Conservation (phyloP, 1,139 yeast genomes). For the Protomyces macrosporus region DNA sequence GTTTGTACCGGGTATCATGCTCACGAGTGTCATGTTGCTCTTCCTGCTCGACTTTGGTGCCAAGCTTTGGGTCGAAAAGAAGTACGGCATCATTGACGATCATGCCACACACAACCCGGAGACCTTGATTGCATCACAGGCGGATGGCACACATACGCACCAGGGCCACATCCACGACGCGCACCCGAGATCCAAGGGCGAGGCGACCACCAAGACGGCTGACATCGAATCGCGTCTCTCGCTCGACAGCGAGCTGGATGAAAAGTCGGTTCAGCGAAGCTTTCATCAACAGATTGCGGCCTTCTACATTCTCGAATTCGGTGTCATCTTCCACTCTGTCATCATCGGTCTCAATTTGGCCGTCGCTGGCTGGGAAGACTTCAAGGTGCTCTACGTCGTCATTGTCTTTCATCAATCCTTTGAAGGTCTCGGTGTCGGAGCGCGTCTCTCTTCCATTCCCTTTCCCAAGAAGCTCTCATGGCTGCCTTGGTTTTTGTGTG, state of each 20-base stretch:
- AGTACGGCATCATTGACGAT: conserved; percentile 24
- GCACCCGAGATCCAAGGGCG: conserved; percentile 32
- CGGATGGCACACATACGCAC: conserved; percentile 16
- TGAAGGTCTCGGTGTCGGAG: conserved; percentile 82
- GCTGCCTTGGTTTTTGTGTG: conserved; percentile 59
- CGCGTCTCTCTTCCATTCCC: conserved; percentile 65
- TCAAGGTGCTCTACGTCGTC: conserved; percentile 63
- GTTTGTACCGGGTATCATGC: conserved; percentile 46
- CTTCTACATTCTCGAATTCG: conserved; percentile 60
- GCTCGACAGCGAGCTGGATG: not conserved
- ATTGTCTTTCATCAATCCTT: conserved; percentile 76
- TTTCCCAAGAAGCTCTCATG: conserved; percentile 50
- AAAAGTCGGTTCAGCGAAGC: not conserved
- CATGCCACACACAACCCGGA: conserved; percentile 19
- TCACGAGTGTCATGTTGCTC: conserved; percentile 43
- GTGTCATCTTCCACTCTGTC: conserved; percentile 65
- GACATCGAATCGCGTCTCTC: not conserved
- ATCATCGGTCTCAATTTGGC: conserved; percentile 63
- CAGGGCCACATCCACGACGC: conserved; percentile 28
- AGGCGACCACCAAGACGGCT: not conserved
- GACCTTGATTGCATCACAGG: conserved; percentile 10
- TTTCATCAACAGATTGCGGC: conserved; percentile 42
- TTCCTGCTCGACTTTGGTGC: conserved; percentile 40
- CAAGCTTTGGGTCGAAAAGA: conserved; percentile 28
- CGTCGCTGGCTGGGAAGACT: conserved; percentile 57